These are phyloP conservation scores for Avena eriantha DNA, from an alignment of 176 grass and related monocot genomes.

Conservation along the genomic window DNA sequence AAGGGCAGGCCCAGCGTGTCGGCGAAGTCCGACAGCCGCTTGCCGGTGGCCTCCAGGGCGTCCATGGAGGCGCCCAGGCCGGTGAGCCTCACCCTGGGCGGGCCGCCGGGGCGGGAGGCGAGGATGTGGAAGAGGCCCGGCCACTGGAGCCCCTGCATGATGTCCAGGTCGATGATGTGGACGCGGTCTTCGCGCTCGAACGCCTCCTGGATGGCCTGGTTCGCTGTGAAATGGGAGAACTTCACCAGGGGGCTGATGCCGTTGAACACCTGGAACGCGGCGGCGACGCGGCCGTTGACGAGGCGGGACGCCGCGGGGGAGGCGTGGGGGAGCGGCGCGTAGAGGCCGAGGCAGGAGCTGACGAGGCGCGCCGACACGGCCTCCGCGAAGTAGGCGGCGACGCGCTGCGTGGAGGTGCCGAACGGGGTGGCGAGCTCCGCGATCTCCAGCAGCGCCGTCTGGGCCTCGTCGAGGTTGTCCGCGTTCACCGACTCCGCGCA, in stretches of 20 bases:
- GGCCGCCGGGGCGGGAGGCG: conserved; percentile 83
- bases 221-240: conserved; percentile 98
- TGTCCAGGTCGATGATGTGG: conserved; percentile 98
- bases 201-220: conserved; percentile 97
- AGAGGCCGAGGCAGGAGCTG: conserved; percentile 83
- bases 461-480: conserved; percentile 77
- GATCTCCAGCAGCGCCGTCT: conserved; percentile 70
- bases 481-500: conserved; percentile 78
- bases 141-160: conserved; percentile 99
- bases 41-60: conserved; percentile 86
- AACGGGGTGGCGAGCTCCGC: conserved; percentile 78
- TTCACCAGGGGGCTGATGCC: conserved; percentile 94
- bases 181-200: conserved; percentile 93
- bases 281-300: conserved; percentile 49
- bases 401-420: conserved; percentile 81
- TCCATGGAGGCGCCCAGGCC: conserved; percentile 79
- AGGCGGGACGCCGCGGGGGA: conserved; percentile 44
- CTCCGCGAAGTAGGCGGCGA: conserved; percentile 96
- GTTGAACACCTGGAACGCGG: conserved; percentile 97
- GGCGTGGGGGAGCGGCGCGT: conserved; percentile 65
- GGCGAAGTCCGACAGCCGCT: conserved; percentile 86
- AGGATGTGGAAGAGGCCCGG: conserved; percentile 98
- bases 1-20: conserved; percentile 85
- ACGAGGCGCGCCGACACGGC: conserved; percentile 90
- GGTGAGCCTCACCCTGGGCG: conserved; percentile 76